Percentiles rank a stretch among this genome's conserved stretches.
Evolutionary conservation across 495 filamentous ascomycete genomes (phyloP).

Genomic region (Xylaria venustula): DNA sequence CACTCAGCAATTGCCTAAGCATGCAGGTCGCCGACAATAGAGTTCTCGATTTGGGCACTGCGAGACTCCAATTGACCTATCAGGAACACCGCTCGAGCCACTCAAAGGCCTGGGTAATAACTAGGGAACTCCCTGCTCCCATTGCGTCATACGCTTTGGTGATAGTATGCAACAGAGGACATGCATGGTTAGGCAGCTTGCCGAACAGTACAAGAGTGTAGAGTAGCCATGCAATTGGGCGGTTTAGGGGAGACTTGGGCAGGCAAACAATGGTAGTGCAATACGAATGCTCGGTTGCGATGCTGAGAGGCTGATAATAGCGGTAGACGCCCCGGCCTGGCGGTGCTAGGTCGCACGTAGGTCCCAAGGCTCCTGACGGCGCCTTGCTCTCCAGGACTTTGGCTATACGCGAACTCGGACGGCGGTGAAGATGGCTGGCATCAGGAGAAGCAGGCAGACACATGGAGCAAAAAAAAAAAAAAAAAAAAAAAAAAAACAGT

Average conservation of each 20-base stretch:
- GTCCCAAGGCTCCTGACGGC: neutral
- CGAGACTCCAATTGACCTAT: slow-evolving; percentile 28
- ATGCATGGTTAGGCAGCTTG: slow-evolving; percentile 1
- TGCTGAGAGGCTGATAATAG: neutral
- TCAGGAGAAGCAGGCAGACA: neutral
- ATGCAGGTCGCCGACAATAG: neutral
- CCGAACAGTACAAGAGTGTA: slow-evolving; percentile 1
- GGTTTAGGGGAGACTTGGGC: neutral
- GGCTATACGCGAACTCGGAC: neutral
- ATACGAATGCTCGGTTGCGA: neutral
- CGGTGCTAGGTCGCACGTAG: neutral
- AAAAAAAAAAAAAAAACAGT: too few relatives aligned
- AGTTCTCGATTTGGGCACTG: slow-evolving; percentile 16
- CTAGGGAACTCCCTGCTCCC: neutral
- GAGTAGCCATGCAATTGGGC: neutral
- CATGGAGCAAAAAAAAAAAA: neutral
- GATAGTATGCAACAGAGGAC: neutral
- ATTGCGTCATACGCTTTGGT: slow-evolving; percentile 24
- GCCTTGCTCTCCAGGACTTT: neutral
- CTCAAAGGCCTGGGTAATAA: slow-evolving; percentile 10
- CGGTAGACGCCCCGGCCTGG: neutral
- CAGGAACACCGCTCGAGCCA: slow-evolving; percentile 17
- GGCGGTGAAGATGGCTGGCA: neutral
- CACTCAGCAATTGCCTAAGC: neutral
- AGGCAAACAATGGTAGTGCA: neutral